Evolutionary conservation across 257 asterid genomes (phyloP).

Genomic region (Plantago major): DNA sequence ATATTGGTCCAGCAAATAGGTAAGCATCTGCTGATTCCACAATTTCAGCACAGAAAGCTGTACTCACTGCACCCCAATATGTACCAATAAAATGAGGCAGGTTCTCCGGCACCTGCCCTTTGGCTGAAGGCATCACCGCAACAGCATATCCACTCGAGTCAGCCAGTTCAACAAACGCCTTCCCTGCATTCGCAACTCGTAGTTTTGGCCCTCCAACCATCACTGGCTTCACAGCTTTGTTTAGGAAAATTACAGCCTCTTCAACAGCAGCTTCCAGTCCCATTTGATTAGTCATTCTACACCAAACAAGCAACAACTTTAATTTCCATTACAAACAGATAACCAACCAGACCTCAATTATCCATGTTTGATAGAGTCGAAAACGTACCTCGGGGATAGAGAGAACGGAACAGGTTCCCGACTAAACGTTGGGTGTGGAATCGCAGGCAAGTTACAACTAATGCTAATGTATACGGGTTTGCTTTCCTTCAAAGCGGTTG

Average conservation of each 20-base stretch:
- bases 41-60: conserved; percentile 22
- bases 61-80: conserved; percentile 22
- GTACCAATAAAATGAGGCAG: conserved; percentile 20
- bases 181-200: conserved; percentile 13
- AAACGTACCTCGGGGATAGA: conserved; percentile 27
- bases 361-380: neutral
- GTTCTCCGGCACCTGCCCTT: conserved; percentile 21
- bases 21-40: conserved; percentile 27
- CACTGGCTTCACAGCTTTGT: conserved; percentile 23
- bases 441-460: conserved; percentile 35
- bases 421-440: conserved; percentile 37
- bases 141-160: conserved; percentile 18
- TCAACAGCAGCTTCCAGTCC: conserved; percentile 52
- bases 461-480: conserved; percentile 40
- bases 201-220: conserved; percentile 21
- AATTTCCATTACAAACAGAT: neutral
- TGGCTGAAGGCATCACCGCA: conserved; percentile 17
- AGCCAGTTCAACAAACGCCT: conserved; percentile 18
- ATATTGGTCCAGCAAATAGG: conserved; percentile 21
- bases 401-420: conserved; percentile 35
- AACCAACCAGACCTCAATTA: neutral
- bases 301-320: neutral
- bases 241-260: conserved; percentile 14
- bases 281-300: conserved; percentile 33
- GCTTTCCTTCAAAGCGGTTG: conserved; percentile 38